A percentile compares a stretch with the other conserved stretches of the same genome.
Conservation (phyloP, 2,329 filamentous ascomycete genomes). For the Trichophyton schoenleinii region DNA sequence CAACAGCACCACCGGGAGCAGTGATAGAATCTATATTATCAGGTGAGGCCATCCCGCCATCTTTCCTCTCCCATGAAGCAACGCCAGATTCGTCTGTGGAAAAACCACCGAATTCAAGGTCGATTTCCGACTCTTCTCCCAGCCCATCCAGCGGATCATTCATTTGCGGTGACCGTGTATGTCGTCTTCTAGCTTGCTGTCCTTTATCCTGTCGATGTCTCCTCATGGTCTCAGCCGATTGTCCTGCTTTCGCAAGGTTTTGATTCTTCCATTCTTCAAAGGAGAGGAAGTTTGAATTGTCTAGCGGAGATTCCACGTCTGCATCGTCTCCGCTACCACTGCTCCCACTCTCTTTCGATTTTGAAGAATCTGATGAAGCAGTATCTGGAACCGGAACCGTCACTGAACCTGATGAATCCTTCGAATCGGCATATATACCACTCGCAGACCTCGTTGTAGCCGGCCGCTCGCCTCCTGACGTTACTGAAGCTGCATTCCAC, state of each 20-base stretch:
- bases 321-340: conserved; percentile 25
- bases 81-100: conserved; percentile 33
- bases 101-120: conserved; percentile 56
- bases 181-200: conserved; percentile 31
- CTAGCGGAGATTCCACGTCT: conserved; percentile 53
- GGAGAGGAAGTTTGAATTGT: conserved; percentile 76
- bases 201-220: conserved; percentile 38
- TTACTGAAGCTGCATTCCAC: background rate
- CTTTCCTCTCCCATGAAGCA: conserved; percentile 17
- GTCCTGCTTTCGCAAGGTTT: conserved; percentile 74
- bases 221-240: conserved; percentile 57
- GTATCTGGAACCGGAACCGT: background rate
- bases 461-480: background rate
- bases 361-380: background rate
- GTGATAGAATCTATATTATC: conserved; percentile 20
- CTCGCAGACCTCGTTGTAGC: background rate
- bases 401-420: background rate
- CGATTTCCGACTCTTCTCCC: conserved; percentile 81
- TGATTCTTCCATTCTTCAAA: conserved; percentile 98
- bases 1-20: conserved; percentile 12
- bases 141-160: conserved; percentile 63
- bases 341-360: background rate
- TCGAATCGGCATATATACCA: background rate
- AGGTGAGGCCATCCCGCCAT: conserved; percentile 15
- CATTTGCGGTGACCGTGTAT: conserved; percentile 36